Evolutionary conservation across 2,329 filamentous ascomycete genomes (phyloP).

Genomic region (Nemania sp.): DNA sequence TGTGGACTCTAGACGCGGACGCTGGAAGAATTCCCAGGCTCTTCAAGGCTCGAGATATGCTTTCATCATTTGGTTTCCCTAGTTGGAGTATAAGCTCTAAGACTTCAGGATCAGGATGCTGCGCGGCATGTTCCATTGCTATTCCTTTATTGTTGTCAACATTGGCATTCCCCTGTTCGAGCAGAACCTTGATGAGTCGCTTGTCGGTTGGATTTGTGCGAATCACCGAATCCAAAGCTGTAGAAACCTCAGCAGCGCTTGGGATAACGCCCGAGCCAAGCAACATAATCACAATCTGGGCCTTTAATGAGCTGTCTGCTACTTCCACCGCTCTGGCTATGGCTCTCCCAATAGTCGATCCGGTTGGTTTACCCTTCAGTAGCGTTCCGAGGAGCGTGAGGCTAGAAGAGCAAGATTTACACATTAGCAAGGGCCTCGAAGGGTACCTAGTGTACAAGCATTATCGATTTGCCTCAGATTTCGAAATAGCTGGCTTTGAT

Average conservation of each 20-base stretch:
- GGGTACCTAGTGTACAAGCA: background rate
- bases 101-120: conserved; percentile 53
- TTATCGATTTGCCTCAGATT: background rate
- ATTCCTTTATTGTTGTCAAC: conserved; percentile 53
- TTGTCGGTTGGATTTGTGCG: conserved; percentile 53
- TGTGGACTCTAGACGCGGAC: conserved; percentile 51
- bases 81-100: conserved; percentile 52
- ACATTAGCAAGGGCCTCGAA: background rate
- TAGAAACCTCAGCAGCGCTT: conserved; percentile 47
- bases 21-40: conserved; percentile 49
- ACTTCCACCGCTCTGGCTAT: conserved; percentile 53
- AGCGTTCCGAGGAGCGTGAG: conserved; percentile 49
- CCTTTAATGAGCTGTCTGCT: conserved; percentile 46
- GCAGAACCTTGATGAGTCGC: conserved; percentile 51
- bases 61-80: conserved; percentile 49
- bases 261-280: conserved; percentile 50
- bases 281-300: conserved; percentile 52
- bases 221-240: conserved; percentile 48
- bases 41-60: conserved; percentile 48
- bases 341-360: conserved; percentile 52
- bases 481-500: background rate
- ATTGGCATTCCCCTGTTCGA: conserved; percentile 56
- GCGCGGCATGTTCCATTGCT: conserved; percentile 42
- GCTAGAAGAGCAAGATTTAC: background rate
- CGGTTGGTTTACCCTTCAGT: conserved; percentile 49